Evolutionary conservation across 2,329 filamentous ascomycete species (phyloP).

Genomic region (Aspergillus luchuensis): DNA sequence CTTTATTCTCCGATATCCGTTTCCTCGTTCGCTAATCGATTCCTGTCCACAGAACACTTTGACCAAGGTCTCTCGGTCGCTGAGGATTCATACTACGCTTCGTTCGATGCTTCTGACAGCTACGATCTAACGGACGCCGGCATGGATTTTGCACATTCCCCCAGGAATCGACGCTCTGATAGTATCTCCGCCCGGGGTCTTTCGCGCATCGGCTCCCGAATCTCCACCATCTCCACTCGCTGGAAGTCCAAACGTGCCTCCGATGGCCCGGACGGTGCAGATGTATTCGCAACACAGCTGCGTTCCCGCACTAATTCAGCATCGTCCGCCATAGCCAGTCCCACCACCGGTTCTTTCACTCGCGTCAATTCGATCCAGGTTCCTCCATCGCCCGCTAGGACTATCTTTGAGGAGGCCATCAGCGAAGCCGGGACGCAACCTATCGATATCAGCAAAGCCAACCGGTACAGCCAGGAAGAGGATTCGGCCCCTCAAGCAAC

Average conservation of each 20-base stretch:
- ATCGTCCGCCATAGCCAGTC: constrained; percentile 43
- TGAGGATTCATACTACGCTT: constrained; percentile 34
- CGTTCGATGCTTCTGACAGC: constrained; percentile 34
- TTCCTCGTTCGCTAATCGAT: constrained; percentile 14
- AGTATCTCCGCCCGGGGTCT: constrained; percentile 52
- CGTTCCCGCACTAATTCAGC: constrained; percentile 47
- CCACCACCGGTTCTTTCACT: constrained; percentile 37
- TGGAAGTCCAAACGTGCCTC: constrained; percentile 44
- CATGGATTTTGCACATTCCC: constrained; percentile 60
- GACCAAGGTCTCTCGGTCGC: constrained; percentile 33
- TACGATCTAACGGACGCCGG: constrained; percentile 62
- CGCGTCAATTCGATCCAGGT: constrained; percentile 54
- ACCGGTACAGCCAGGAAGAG: constrained; percentile 48
- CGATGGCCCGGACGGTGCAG: constrained; percentile 34
- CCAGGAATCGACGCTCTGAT: constrained; percentile 57
- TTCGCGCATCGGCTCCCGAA: constrained; percentile 67
- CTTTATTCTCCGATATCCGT: constrained; percentile 6
- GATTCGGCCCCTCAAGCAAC: constrained; percentile 67
- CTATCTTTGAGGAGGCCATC: constrained; percentile 60
- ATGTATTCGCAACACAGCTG: constrained; percentile 33
- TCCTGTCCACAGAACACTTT: constrained; percentile 36
- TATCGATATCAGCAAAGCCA: constrained; percentile 58
- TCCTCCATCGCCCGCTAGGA: constrained; percentile 64
- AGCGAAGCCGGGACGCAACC: constrained; percentile 53
- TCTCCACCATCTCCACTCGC: constrained; percentile 69